phyloP scores from a whole-genome alignment of 768 basidiomycete genomes.

The Lactifluus piperatus region DNA sequence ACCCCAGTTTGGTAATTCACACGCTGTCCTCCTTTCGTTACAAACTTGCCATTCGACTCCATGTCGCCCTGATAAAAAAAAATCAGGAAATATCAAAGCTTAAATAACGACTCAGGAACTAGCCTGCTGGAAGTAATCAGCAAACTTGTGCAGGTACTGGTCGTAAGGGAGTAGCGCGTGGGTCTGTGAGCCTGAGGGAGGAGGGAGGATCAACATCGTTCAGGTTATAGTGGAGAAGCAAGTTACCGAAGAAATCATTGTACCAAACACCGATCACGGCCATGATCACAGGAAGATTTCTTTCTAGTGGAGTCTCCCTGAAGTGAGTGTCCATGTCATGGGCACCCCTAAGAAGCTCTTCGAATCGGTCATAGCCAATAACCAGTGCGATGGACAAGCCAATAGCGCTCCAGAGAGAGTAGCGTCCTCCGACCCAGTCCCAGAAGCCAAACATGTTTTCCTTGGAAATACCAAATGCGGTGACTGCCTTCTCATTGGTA shows the following conservation, averaged over 20 bases:
- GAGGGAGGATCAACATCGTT: neutral
- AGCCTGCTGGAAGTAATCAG: slow-evolving; percentile 98
- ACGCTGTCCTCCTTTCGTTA: slow-evolving; percentile 88
- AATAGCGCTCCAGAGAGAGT: slow-evolving; percentile 98
- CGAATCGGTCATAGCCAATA: slow-evolving; percentile 93
- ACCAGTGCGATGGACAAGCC: slow-evolving; percentile 90
- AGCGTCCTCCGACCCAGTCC: slow-evolving; percentile 99
- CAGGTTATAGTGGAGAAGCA: neutral
- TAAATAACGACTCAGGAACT: neutral
- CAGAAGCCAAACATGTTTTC: slow-evolving; percentile 99
- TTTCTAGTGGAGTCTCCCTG: slow-evolving; percentile 75
- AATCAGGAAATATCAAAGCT: neutral
- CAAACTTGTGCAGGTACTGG: slow-evolving; percentile 98
- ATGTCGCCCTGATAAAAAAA: slow-evolving; percentile 66
- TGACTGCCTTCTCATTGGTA: slow-evolving; percentile 92
- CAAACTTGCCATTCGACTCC: slow-evolving; percentile 97
- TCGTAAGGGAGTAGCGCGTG: slow-evolving; percentile 95
- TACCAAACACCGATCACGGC: slow-evolving; percentile 95
- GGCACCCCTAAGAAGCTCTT: slow-evolving; percentile 80
- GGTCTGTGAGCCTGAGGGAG: slow-evolving; percentile 69
- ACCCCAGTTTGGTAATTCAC: slow-evolving; percentile 97
- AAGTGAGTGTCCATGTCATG: slow-evolving; percentile 99
- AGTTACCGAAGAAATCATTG: slow-evolving; percentile 86
- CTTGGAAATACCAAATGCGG: slow-evolving; percentile 82
- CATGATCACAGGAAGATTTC: slow-evolving; percentile 87